These are phyloP conservation scores for Vicia faba DNA, from an alignment of 306 rosid species.

Conservation along the genomic window DNA sequence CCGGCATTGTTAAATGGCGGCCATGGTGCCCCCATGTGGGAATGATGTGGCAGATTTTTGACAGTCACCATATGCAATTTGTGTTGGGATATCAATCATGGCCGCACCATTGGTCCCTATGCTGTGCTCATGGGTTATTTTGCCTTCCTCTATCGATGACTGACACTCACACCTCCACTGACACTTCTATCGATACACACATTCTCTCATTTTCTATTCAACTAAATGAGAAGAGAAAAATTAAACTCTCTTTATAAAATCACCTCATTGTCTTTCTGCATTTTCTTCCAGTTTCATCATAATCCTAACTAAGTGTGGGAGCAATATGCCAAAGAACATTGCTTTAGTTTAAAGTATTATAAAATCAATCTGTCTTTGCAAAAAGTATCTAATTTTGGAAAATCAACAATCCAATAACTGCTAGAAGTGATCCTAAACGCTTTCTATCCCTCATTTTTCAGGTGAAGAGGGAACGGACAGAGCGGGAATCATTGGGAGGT, in stretches of 20 bases:
- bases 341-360: conserved; percentile 4
- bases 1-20: not conserved
- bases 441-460: conserved; percentile 43
- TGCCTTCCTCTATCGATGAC: not conserved
- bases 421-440: conserved; percentile 22
- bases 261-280: not conserved
- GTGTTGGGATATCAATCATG: not conserved
- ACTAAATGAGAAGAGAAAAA: not conserved
- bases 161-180: not conserved
- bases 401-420: not conserved
- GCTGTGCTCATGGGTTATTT: not conserved
- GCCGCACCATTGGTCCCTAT: not conserved
- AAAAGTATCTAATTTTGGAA: not conserved
- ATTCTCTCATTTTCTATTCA: not conserved
- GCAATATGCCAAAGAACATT: not conserved
- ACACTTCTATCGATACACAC: not conserved
- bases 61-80: not conserved
- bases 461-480: conserved; percentile 90
- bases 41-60: not conserved
- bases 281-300: not conserved
- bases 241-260: not conserved
- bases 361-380: conserved; percentile 15
- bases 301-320: not conserved
- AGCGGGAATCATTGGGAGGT: conserved; percentile 93
- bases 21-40: not conserved